A percentile compares a stretch with the other conserved stretches of the same genome.
phyloP scores from a whole-genome alignment of 1,139 yeast genomes.

The Candida tropicalis region DNA sequence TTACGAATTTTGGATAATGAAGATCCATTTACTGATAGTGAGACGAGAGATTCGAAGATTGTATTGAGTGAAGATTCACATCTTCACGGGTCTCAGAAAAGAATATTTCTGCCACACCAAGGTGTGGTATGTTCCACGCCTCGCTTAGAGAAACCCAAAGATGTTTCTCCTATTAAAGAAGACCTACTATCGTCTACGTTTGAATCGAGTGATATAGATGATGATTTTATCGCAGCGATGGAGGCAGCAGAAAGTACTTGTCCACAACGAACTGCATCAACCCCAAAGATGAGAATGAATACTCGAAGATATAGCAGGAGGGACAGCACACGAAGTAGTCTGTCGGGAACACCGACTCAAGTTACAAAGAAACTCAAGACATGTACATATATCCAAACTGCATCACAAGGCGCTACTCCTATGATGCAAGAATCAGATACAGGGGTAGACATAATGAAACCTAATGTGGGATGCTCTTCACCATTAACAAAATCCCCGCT shows the following conservation, averaged over 20 bases:
- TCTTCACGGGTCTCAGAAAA: not conserved
- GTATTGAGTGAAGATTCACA: not conserved
- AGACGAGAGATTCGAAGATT: not conserved
- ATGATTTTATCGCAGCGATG: constrained; percentile 5
- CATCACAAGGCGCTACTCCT: constrained; percentile 5
- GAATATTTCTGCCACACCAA: not conserved
- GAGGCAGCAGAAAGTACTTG: constrained; percentile 5
- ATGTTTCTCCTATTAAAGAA: not conserved
- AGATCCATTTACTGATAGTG: constrained; percentile 4
- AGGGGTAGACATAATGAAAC: not conserved
- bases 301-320: not conserved
- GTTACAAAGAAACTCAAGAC: constrained; percentile 1
- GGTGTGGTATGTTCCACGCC: not conserved
- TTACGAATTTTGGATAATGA: constrained; percentile 2
- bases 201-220: constrained; percentile 10
- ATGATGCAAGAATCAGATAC: not conserved
- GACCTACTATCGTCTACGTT: constrained; percentile 4
- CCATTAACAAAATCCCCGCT: not conserved
- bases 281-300: constrained; percentile 2
- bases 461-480: not conserved
- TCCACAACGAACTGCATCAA: not conserved
- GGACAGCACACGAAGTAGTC: no score
- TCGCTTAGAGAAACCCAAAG: not conserved
- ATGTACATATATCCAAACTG: constrained; percentile 9
- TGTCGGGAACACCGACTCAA: not conserved